phyloP scores from a whole-genome alignment of 371 early-diverging fungal genomes.

The Saksenaea oblongispora region DNA sequence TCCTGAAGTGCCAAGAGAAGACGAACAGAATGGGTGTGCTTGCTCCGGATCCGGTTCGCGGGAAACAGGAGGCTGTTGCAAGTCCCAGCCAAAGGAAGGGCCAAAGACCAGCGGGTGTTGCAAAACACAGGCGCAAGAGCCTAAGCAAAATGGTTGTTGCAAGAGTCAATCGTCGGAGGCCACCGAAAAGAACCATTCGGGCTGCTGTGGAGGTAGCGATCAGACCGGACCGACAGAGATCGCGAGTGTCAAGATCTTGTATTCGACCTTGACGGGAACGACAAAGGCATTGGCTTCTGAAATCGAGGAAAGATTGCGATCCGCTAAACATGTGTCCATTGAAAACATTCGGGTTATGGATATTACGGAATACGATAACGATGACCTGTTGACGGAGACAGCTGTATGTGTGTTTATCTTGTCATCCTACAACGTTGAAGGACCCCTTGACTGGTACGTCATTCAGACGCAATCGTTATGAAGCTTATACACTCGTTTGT shows the following conservation, averaged over 20 bases:
- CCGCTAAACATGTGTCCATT: constrained; percentile 21
- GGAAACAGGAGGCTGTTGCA: constrained; percentile 32
- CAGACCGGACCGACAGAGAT: constrained; percentile 22
- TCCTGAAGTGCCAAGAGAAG: constrained; percentile 28
- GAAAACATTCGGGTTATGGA: constrained; percentile 49
- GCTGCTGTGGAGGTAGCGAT: constrained; percentile 14
- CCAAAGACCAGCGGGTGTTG: neutral
- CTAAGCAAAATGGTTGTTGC: constrained; percentile 2
- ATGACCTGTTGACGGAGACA: constrained; percentile 63
- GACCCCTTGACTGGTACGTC: constrained; percentile 66
- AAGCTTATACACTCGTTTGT: neutral
- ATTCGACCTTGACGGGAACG: constrained; percentile 52
- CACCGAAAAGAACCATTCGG: neutral
- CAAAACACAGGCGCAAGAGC: neutral
- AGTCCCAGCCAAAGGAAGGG: constrained; percentile 12
- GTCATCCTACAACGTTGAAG: constrained; percentile 76
- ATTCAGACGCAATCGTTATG: neutral
- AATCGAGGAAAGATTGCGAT: constrained; percentile 29
- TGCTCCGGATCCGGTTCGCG: constrained; percentile 18
- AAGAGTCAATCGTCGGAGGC: neutral
- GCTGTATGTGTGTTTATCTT: constrained; percentile 66
- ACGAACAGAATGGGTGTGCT: constrained; percentile 16
- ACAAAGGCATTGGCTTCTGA: constrained; percentile 46
- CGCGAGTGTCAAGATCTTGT: constrained; percentile 50
- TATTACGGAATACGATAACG: constrained; percentile 73